Base-by-base conservation (phyloP, 75 land plant species). In the Picea sitchensis region DNA sequence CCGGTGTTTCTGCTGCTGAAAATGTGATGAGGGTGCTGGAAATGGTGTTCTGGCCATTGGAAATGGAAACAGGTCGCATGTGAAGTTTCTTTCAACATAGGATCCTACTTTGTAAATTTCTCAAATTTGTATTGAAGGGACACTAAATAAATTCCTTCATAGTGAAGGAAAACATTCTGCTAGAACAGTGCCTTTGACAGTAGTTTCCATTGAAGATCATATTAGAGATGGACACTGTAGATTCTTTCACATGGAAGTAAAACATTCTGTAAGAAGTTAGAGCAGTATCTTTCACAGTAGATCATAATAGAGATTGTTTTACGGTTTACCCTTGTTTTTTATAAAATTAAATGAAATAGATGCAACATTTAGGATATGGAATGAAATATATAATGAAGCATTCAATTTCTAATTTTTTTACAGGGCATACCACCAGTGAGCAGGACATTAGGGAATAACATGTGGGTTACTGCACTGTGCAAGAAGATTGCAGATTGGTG, bases 401-500 rank as follows among this genome's bases (percentile, higher is more conserved):
- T 58, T 20, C 20, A 51, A 59, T 1, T 36, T 41, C 4, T 75
- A 51, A 62, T 57, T 56, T 11, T 58, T 75, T 81, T 56, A 7
- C 94, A 95, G 98, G 98, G 92, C 44, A 92, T 98, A 73, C 94
- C 92, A 14, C 96, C 99, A 63, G 84, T 83, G 26, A 87, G 75
- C 82, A 91, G 90, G 83, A 76, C 62, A 41, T 79, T 92, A 68
- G 72, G 73, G 38, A 81, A 68, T 36, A 93, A 92, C 80, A 87
- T 90, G 14, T 98, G 99, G 99, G 87, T 93, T 65, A 84, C 90
- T 12, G 85, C 71, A 41, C 83, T 92, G 15, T 86, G 89, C 77
- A 98, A 89, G 91, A 93, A 91, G 79, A 86, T 98, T 62, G 76
- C 80, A 21, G 54, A 57, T 26, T 91, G 96, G 94, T 98, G 99